A percentile compares a stretch with the other conserved stretches of the same genome.
Evolutionary conservation across 495 filamentous ascomycete genomes (phyloP).

Genomic region (Podospora pseudopauciseta): DNA sequence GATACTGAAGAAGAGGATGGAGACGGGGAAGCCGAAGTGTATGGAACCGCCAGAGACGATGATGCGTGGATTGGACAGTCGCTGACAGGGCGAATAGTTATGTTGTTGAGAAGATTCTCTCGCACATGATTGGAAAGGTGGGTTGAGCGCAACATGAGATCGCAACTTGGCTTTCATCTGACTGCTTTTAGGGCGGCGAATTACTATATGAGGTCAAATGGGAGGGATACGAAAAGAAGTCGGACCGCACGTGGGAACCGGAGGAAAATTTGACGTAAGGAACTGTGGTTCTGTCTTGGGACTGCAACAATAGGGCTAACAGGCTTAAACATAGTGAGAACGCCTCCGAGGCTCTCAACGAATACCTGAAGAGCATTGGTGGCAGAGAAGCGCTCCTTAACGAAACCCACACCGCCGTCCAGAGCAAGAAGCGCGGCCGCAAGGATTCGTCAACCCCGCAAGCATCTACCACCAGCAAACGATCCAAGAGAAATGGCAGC

Average conservation of each 20-base stretch:
- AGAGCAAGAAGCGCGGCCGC: slow-evolving; percentile 48
- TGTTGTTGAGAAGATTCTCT: slow-evolving; percentile 56
- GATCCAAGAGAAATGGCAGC: slow-evolving; percentile 35
- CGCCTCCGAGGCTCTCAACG: slow-evolving; percentile 42
- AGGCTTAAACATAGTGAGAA: slow-evolving; percentile 33
- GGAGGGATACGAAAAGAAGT: slow-evolving; percentile 58
- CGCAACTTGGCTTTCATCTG: not conserved
- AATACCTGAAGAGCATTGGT: slow-evolving; percentile 45
- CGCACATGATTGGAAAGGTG: slow-evolving; percentile 51
- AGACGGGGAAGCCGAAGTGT: slow-evolving; percentile 43
- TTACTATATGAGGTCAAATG: slow-evolving; percentile 56
- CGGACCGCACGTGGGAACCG: slow-evolving; percentile 59
- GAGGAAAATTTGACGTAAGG: slow-evolving; percentile 55
- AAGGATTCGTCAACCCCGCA: slow-evolving; percentile 32
- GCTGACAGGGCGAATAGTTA: slow-evolving; percentile 36
- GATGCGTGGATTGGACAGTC: not conserved
- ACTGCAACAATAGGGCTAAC: slow-evolving; percentile 3
- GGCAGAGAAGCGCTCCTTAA: slow-evolving; percentile 53
- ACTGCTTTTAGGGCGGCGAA: slow-evolving; percentile 27
- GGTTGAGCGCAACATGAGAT: slow-evolving; percentile 14
- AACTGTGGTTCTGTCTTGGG: not conserved
- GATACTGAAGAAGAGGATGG: slow-evolving; percentile 37
- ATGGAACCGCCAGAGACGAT: slow-evolving; percentile 9
- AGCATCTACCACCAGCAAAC: slow-evolving; percentile 30
- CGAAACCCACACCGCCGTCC: slow-evolving; percentile 34